Conservation (phyloP, 805 yeast species). For the Kodamaea hsintzibuensis region DNA sequence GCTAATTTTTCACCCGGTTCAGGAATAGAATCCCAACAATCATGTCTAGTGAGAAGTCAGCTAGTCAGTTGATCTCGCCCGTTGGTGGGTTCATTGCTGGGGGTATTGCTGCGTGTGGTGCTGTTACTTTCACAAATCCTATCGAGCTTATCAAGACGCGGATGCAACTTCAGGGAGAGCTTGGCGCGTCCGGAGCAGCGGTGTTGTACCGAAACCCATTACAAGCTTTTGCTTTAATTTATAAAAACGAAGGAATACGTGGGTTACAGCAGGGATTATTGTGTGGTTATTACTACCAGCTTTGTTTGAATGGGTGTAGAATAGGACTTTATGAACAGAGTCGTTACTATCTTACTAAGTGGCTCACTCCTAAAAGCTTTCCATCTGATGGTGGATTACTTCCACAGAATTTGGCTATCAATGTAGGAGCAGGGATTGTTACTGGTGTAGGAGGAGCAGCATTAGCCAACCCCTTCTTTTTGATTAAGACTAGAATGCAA, state of each 20-base stretch:
- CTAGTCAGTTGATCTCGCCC: slow-evolving; percentile 22
- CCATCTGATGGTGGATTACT: slow-evolving; percentile 17
- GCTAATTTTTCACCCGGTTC: slow-evolving; percentile 9
- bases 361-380: slow-evolving; percentile 46
- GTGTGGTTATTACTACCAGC: slow-evolving; percentile 88
- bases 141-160: slow-evolving; percentile 92
- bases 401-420: slow-evolving; percentile 52
- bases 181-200: slow-evolving; percentile 54
- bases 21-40: slow-evolving; percentile 1
- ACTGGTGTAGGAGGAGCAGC: slow-evolving; percentile 91
- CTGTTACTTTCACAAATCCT: slow-evolving; percentile 96
- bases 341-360: slow-evolving; percentile 57
- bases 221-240: slow-evolving; percentile 77
- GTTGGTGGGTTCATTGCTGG: slow-evolving; percentile 32
- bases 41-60: slow-evolving; percentile 11
- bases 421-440: slow-evolving; percentile 75
- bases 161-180: slow-evolving; percentile 96
- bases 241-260: slow-evolving; percentile 76
- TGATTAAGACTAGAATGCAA: slow-evolving; percentile 96
- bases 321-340: slow-evolving; percentile 92
- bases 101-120: slow-evolving; percentile 85
- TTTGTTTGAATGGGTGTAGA: slow-evolving; percentile 91
- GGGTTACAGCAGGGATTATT: slow-evolving; percentile 89
- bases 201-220: slow-evolving; percentile 73
- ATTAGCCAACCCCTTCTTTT: slow-evolving; percentile 86